Percentiles rank a stretch among this genome's conserved stretches.
Conservation (phyloP, 805 yeast genomes). For the Saturnispora ahearnii region DNA sequence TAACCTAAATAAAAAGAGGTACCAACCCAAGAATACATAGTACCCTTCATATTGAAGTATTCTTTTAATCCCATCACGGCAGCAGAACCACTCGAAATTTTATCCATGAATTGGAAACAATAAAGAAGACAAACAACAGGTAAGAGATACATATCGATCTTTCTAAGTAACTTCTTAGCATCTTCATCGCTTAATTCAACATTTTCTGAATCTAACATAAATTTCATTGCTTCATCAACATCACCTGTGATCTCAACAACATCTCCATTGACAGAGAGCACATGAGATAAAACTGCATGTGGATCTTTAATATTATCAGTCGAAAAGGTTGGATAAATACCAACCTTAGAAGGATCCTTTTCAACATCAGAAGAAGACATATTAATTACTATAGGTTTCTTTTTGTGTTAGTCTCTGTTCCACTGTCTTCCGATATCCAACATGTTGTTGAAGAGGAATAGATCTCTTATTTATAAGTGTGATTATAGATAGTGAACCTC, state of each 20-base stretch:
- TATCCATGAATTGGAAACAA: constrained; percentile 31
- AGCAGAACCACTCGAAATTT: constrained; percentile 35
- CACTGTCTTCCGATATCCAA: too few relatives aligned
- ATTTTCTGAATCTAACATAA: constrained; percentile 5
- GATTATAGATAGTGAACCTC: too few relatives aligned
- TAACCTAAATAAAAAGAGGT: constrained; percentile 34
- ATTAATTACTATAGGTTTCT: not conserved
- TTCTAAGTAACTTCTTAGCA: constrained; percentile 17
- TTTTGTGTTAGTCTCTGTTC: too few relatives aligned
- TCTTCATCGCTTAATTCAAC: constrained; percentile 8
- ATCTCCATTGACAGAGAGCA: constrained; percentile 1
- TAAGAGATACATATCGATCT: constrained; percentile 29
- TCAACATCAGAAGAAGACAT: constrained; percentile 29
- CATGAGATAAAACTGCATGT: constrained; percentile 1
- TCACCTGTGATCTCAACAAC: constrained; percentile 8
- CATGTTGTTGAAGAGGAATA: too few relatives aligned
- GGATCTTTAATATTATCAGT: constrained; percentile 2
- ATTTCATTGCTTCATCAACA: constrained; percentile 12
- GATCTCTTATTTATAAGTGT: too few relatives aligned
- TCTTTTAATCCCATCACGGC: constrained; percentile 36
- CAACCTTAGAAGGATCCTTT: constrained; percentile 5
- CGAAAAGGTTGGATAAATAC: constrained; percentile 6
- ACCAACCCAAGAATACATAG: constrained; percentile 40
- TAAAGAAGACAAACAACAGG: constrained; percentile 25
- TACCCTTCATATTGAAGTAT: constrained; percentile 34